These are phyloP conservation scores for Daldinia sp. DNA, from an alignment of 2,329 filamentous ascomycete species.

Conservation along the genomic window DNA sequence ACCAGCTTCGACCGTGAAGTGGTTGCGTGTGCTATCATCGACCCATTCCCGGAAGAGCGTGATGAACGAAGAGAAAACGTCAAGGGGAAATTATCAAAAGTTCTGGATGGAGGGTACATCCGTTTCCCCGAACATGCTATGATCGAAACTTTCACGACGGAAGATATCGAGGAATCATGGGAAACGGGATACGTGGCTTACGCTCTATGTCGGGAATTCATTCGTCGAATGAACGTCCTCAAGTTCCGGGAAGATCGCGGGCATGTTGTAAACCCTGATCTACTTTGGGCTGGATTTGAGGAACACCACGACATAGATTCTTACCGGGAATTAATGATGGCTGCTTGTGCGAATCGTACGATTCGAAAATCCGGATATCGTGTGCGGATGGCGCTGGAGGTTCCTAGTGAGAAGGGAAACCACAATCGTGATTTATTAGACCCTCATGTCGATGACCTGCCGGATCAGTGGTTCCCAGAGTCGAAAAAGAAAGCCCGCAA, in stretches of 20 bases:
- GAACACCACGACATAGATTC: slow-evolving; percentile 37
- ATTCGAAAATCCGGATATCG: slow-evolving; percentile 37
- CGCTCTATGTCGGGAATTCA: slow-evolving; percentile 39
- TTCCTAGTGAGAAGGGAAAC: slow-evolving; percentile 37
- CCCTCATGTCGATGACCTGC: not conserved
- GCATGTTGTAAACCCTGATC: not conserved
- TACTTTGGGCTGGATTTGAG: slow-evolving; percentile 38
- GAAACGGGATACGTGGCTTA: slow-evolving; percentile 38
- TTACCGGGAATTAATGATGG: slow-evolving; percentile 37
- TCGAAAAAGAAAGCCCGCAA: not conserved
- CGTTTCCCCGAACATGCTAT: not conserved
- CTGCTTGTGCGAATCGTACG: slow-evolving; percentile 37
- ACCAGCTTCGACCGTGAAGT: slow-evolving; percentile 28
- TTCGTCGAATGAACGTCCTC: slow-evolving; percentile 40
- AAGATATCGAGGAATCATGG: slow-evolving; percentile 23
- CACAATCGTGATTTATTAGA: slow-evolving; percentile 24
- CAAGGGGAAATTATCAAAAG: slow-evolving; percentile 1
- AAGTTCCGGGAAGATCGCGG: slow-evolving; percentile 5
- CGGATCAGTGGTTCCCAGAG: not conserved
- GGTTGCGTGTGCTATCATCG: slow-evolving; percentile 34
- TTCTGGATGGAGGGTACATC: slow-evolving; percentile 39
- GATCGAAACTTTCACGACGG: not conserved
- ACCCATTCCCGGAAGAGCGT: slow-evolving; percentile 19
- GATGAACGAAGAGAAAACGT: slow-evolving; percentile 18
- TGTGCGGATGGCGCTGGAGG: slow-evolving; percentile 39